phyloP scores from a whole-genome alignment of 192 early-diverging fungal species.

The Phycomyces nitens region DNA sequence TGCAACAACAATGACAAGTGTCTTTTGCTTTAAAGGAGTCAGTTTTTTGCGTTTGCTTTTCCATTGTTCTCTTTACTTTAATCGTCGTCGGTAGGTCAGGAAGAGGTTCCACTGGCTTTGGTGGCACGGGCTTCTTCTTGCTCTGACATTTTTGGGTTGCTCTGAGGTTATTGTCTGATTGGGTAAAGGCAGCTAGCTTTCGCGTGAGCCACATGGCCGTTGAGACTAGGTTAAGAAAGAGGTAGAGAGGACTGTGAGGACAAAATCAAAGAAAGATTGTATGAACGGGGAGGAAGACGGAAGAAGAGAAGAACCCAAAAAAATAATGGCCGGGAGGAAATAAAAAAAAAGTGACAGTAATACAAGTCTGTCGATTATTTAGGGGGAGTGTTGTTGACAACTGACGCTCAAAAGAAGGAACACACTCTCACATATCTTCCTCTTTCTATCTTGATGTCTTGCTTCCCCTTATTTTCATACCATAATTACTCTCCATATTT shows the following conservation, averaged over 20 bases:
- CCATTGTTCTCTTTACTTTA: neutral
- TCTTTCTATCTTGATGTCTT: too few species aligned
- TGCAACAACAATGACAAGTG: constrained; percentile 18
- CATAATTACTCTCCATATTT: neutral
- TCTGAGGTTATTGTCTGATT: constrained; percentile 1
- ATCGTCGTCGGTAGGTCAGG: neutral
- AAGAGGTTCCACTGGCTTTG: constrained; percentile 2
- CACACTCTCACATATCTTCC: neutral
- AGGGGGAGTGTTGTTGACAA: constrained; percentile 4
- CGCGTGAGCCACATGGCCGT: constrained; percentile 12
- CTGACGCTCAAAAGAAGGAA: neutral
- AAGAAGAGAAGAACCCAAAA: constrained; percentile 8
- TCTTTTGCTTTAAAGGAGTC: neutral
- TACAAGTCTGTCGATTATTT: neutral
- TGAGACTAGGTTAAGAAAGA: neutral
- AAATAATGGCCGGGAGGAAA: neutral
- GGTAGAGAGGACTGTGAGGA: neutral
- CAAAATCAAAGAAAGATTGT: constrained; percentile 9
- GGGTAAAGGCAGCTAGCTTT: constrained; percentile 4
- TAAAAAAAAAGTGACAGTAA: neutral
- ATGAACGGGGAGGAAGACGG: neutral
- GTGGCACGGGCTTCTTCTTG: neutral
- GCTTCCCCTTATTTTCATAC: neutral
- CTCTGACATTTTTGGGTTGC: neutral
- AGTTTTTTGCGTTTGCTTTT: neutral